Conservation (phyloP, 257 asterid genomes). For the Rubia yunnanensis region DNA sequence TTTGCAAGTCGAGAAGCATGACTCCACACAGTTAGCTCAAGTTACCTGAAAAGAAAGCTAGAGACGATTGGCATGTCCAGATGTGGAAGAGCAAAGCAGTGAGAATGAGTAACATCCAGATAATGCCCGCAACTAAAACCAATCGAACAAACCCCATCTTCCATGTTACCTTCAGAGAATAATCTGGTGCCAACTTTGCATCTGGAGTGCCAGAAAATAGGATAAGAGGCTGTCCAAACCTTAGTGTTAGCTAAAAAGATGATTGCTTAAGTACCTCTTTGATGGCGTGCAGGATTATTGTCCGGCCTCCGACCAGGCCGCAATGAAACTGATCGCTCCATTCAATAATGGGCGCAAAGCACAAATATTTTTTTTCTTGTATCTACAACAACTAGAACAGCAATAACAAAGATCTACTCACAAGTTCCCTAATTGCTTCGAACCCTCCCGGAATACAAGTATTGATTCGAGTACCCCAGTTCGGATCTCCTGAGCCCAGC, state of each 20-base stretch:
- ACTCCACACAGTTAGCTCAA: neutral
- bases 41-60: constrained; percentile 36
- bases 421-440: neutral
- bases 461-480: neutral
- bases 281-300: constrained; percentile 13
- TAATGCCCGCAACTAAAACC: constrained; percentile 34
- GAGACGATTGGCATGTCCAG: constrained; percentile 44
- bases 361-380: no score
- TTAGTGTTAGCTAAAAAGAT: neutral
- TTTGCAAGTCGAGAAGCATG: neutral
- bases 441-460: neutral
- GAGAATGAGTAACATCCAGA: constrained; percentile 38
- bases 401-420: no score
- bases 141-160: constrained; percentile 37
- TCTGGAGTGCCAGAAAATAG: neutral
- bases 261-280: constrained; percentile 20
- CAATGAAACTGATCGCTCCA: constrained; percentile 19
- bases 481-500: neutral
- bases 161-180: constrained; percentile 32
- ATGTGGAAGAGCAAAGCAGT: constrained; percentile 31
- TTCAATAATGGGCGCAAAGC: neutral
- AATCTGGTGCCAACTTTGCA: constrained; percentile 29
- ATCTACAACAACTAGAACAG: no score
- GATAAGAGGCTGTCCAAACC: neutral
- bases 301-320: constrained; percentile 31